These are phyloP conservation scores for Tricharina praecox DNA, from an alignment of 495 filamentous ascomycete species.

Conservation along the genomic window DNA sequence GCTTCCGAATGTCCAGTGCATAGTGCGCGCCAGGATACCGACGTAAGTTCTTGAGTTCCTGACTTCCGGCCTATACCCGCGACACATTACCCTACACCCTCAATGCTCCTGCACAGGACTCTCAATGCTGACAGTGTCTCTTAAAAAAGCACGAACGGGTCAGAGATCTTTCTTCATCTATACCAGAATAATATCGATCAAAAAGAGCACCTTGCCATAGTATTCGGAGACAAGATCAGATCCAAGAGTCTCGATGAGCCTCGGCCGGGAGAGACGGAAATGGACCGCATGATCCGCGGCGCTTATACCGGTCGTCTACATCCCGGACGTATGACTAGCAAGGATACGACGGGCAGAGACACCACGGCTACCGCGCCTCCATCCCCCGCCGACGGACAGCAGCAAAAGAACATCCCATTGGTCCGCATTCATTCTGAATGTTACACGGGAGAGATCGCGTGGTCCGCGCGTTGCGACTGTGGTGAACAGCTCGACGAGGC, in stretches of 20 bases:
- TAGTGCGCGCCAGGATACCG: slow-evolving; percentile 70
- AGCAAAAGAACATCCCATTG: slow-evolving; percentile 37
- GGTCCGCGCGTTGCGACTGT: slow-evolving; percentile 94
- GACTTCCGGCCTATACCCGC: not conserved
- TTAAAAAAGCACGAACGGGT: slow-evolving; percentile 46
- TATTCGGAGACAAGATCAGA: slow-evolving; percentile 75
- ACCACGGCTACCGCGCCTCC: slow-evolving; percentile 18
- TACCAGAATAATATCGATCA: slow-evolving; percentile 84
- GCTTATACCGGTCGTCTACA: slow-evolving; percentile 79
- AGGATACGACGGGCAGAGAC: not conserved
- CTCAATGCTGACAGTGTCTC: slow-evolving; percentile 3
- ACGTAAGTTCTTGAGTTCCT: slow-evolving; percentile 30
- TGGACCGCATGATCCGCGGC: slow-evolving; percentile 87
- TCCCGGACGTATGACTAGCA: slow-evolving; percentile 55
- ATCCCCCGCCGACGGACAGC: slow-evolving; percentile 5
- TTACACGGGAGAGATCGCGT: slow-evolving; percentile 96
- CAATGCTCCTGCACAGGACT: too few relatives aligned
- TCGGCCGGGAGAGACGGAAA: slow-evolving; percentile 77
- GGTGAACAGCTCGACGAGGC: slow-evolving; percentile 96
- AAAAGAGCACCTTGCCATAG: slow-evolving; percentile 96
- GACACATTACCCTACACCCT: too few relatives aligned
- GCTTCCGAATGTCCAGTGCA: slow-evolving; percentile 60
- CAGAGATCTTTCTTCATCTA: slow-evolving; percentile 93
- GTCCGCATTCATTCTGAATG: slow-evolving; percentile 96
- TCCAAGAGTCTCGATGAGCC: slow-evolving; percentile 62